phyloP scores from a whole-genome alignment of 192 early-diverging fungal genomes.

The Coemansia sp. region DNA sequence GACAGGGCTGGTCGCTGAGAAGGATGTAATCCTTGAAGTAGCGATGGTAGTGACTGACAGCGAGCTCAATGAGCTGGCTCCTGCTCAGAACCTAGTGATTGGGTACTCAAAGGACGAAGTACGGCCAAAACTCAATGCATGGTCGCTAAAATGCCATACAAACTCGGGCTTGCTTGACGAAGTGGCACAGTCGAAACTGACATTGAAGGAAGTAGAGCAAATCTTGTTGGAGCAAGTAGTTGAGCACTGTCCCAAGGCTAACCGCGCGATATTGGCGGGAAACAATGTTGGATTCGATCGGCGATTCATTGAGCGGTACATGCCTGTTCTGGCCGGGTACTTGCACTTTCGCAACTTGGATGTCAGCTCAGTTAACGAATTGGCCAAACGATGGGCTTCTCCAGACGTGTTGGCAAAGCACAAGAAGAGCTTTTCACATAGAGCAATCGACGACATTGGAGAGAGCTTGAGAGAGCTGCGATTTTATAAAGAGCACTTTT shows the following conservation, averaged over 20 bases:
- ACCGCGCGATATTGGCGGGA: conserved; percentile 75
- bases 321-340: conserved; percentile 67
- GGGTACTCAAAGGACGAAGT: conserved; percentile 13
- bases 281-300: conserved; percentile 89
- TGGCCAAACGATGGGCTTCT: conserved; percentile 70
- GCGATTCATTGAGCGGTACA: conserved; percentile 73
- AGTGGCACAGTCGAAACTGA: conserved; percentile 64
- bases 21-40: conserved; percentile 81
- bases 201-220: conserved; percentile 62
- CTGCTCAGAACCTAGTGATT: conserved; percentile 63
- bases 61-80: conserved; percentile 72
- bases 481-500: conserved; percentile 57
- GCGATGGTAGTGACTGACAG: conserved; percentile 82
- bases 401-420: conserved; percentile 33
- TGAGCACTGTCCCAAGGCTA: conserved; percentile 59
- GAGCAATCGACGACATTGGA: conserved; percentile 85
- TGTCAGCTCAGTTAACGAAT: conserved; percentile 86
- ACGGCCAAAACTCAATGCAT: conserved; percentile 76
- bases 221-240: conserved; percentile 70
- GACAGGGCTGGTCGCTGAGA: conserved; percentile 39
- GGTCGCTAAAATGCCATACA: conserved; percentile 78
- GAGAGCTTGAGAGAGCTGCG: conserved; percentile 85
- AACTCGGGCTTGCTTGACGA: conserved; percentile 72
- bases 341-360: conserved; percentile 83
- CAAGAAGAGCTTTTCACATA: conserved; percentile 60